Base-by-base conservation (phyloP, 495 filamentous ascomycete species). In the Articulospora tetracladia region DNA sequence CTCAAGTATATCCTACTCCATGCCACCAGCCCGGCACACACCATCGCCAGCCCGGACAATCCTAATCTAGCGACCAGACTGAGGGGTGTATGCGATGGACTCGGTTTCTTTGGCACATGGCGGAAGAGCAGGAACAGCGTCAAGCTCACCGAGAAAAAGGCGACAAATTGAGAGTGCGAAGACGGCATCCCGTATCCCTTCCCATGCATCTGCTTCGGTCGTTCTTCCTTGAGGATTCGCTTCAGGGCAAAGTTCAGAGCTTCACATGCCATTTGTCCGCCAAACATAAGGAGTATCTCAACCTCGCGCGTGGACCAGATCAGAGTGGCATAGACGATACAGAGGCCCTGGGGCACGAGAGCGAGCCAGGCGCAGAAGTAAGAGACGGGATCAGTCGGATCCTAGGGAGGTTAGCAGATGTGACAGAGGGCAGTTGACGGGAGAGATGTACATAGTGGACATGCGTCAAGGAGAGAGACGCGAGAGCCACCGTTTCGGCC, bases 111-210 rank as follows among this genome's bases (percentile, higher is more conserved):
- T 7, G 88, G 90, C 8, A 77, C 76, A 71, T 96, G 90, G 59
- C 93, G 82, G 52, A 89, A 74, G 17, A 93, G 76, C 24, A 97
- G 77, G 74, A 97, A 97, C 27, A 99, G 77, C 17, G 83, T 75
- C 24, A 96, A 71, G 66, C 88, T 91, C 56, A 94, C 75, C 44
- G 91, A 86, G 77, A 97, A 98, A 77, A 90, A 99, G 11, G 86
- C 78, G 50, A 90, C 87, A 70, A 97, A 99, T 73, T 99, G 94
- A 11, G 94, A 90, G 75, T 99, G 94, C 25, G 92, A 96, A 48
- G 88, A 92, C n/a, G 94, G 94, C 94, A 99, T 99, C 63, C 94
- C 94, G 68, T 98, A 99, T 60, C 94, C 94, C 72, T 96, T 97
- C 36, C 89, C 89, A 59, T 86, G 81, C 80, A 90, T 89, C 74